These are phyloP conservation scores for Ephemerocybe angulata DNA, from an alignment of 768 basidiomycete genomes.

Conservation along the genomic window DNA sequence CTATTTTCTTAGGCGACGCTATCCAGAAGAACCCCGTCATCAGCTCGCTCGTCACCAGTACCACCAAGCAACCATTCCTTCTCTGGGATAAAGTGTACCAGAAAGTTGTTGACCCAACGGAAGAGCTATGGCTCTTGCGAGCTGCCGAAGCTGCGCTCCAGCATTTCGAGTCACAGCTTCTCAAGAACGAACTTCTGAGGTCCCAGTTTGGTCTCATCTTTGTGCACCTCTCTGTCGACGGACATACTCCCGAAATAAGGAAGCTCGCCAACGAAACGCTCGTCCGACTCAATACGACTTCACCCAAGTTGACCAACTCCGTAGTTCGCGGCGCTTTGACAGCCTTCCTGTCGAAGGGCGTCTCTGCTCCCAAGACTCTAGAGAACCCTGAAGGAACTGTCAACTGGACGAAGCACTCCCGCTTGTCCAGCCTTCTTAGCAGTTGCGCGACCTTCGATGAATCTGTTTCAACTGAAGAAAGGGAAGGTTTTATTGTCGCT, in stretches of 20 bases:
- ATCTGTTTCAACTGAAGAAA: conserved; percentile 33
- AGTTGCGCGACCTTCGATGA: conserved; percentile 47
- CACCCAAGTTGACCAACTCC: conserved; percentile 47
- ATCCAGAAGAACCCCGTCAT: conserved; percentile 46
- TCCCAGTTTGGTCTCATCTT: conserved; percentile 64
- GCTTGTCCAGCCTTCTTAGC: conserved; percentile 51
- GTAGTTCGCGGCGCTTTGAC: conserved; percentile 61
- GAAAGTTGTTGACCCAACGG: conserved; percentile 56
- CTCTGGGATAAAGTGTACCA: conserved; percentile 86
- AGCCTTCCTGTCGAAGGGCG: conserved; percentile 40
- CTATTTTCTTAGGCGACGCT: conserved; percentile 33
- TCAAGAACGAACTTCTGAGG: conserved; percentile 55
- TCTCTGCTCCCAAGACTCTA: conserved; percentile 20
- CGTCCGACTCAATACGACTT: conserved; percentile 28
- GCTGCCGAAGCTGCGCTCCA: conserved; percentile 50
- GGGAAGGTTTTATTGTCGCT: conserved; percentile 49
- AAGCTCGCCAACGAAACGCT: conserved; percentile 43
- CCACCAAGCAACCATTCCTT: conserved; percentile 78
- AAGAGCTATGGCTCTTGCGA: conserved; percentile 74
- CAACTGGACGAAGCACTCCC: conserved; percentile 46
- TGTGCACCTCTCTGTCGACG: conserved; percentile 64
- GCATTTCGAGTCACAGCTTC: conserved; percentile 47
- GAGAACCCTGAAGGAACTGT: conserved; percentile 23
- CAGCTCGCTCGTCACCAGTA: conserved; percentile 43
- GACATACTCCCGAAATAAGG: conserved; percentile 51